These are phyloP conservation scores for Phialophora verrucosa DNA, from an alignment of 2,329 filamentous ascomycete genomes.

Conservation along the genomic window DNA sequence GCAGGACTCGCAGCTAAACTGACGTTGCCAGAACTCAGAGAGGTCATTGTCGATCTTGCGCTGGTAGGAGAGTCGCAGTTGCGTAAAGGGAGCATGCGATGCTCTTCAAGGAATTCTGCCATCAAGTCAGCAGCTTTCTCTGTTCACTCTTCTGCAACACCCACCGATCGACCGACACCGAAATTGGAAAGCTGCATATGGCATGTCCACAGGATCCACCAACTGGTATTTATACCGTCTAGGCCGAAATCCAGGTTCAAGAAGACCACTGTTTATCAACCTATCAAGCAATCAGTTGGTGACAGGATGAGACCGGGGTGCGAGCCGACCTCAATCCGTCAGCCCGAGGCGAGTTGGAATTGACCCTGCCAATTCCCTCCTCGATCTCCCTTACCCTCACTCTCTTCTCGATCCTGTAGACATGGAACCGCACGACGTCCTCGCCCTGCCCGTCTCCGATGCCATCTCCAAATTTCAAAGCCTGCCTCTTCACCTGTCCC, in stretches of 20 bases:
- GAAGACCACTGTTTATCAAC: conserved; percentile 34
- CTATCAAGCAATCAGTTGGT: conserved; percentile 16
- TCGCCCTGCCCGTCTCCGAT: conserved; percentile 23
- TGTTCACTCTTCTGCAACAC: background rate
- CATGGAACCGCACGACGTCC: conserved; percentile 37
- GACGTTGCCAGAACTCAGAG: conserved; percentile 16
- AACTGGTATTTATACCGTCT: conserved; percentile 55
- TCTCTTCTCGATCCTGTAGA: conserved; percentile 37
- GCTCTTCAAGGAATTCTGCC: conserved; percentile 23
- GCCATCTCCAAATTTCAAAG: conserved; percentile 31
- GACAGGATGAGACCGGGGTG: background rate
- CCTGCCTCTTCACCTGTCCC: conserved; percentile 27
- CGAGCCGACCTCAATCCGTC: conserved; percentile 29
- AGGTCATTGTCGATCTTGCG: conserved; percentile 16
- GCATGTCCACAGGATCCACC: conserved; percentile 55
- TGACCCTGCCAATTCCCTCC: conserved; percentile 16
- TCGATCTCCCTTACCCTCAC: conserved; percentile 27
- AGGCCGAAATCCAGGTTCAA: conserved; percentile 33
- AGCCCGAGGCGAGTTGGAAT: conserved; percentile 8
- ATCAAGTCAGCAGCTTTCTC: background rate
- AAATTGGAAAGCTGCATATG: conserved; percentile 53
- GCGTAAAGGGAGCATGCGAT: conserved; percentile 8
- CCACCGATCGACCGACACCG: conserved; percentile 34
- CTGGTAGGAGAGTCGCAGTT: conserved; percentile 10
- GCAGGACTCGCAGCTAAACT: conserved; percentile 1